Percentiles rank a stretch among this genome's conserved stretches.
These are phyloP conservation scores for Prototheca cutis DNA, from an alignment of 163 green algal genomes.

Conservation along the genomic window DNA sequence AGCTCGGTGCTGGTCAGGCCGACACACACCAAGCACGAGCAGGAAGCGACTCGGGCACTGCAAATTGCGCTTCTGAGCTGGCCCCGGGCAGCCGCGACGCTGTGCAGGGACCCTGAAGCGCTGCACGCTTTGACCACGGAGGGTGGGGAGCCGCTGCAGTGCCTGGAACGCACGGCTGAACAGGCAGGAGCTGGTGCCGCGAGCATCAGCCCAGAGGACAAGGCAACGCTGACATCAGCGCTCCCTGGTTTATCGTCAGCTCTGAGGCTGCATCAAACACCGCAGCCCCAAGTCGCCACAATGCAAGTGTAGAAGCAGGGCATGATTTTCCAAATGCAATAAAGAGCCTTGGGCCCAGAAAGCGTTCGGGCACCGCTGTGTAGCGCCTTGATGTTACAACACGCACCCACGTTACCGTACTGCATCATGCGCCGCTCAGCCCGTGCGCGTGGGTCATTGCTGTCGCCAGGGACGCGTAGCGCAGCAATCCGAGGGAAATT, in stretches of 20 bases:
- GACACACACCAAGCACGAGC: constrained; percentile 26
- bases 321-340: too few species aligned
- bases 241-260: neutral
- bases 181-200: neutral
- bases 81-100: constrained; percentile 8
- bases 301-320: neutral
- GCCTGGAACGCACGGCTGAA: neutral
- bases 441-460: too few species aligned
- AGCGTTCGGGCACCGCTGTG: too few species aligned
- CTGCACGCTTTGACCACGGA: constrained; percentile 3
- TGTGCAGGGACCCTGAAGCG: constrained; percentile 9
- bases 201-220: neutral
- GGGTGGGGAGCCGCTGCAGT: neutral
- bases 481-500: too few species aligned
- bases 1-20: constrained; percentile 2
- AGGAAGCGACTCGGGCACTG: constrained; percentile 20
- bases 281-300: neutral
- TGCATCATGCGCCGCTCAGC: too few species aligned
- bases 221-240: neutral
- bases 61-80: constrained; percentile 6
- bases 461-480: too few species aligned
- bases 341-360: too few species aligned
- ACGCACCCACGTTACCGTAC: too few species aligned
- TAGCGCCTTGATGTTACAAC: too few species aligned
- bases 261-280: neutral